Evolutionary conservation across 305 asterid genomes (phyloP).

Genomic region (Caryopteris hybrid): DNA sequence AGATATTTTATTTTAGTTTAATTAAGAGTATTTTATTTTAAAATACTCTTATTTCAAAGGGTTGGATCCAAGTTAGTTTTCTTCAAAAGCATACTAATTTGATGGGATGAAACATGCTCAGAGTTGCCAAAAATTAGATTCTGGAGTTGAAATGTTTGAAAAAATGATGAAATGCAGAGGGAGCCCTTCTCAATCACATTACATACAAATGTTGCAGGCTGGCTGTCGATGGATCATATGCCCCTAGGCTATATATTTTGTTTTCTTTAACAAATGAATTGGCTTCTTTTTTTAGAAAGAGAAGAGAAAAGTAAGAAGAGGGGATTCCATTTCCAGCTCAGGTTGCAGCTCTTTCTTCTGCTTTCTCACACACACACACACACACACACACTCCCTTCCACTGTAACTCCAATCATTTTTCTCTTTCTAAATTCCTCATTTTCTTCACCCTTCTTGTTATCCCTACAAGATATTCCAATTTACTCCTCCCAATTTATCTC

Average conservation of each 20-base stretch:
- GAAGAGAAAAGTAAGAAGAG: background rate
- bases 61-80: no score
- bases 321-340: slow-evolving; percentile 23
- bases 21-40: no score
- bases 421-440: background rate
- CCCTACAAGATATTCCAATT: background rate
- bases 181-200: no score
- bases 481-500: background rate
- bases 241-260: background rate
- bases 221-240: background rate
- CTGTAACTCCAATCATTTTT: background rate
- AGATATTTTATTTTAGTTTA: no score
- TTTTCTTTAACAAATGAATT: background rate
- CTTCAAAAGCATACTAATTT: no score
- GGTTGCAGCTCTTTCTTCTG: background rate
- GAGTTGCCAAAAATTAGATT: no score
- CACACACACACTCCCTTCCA: background rate
- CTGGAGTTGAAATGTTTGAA: no score
- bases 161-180: no score
- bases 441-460: slow-evolving; percentile 11
- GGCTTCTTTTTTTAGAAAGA: slow-evolving; percentile 22
- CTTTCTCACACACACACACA: background rate
- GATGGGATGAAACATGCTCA: no score
- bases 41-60: no score
- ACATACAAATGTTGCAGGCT: background rate